Evolutionary conservation across 371 early-diverging fungal genomes (phyloP).

Genomic region (Nematocida displodere): DNA sequence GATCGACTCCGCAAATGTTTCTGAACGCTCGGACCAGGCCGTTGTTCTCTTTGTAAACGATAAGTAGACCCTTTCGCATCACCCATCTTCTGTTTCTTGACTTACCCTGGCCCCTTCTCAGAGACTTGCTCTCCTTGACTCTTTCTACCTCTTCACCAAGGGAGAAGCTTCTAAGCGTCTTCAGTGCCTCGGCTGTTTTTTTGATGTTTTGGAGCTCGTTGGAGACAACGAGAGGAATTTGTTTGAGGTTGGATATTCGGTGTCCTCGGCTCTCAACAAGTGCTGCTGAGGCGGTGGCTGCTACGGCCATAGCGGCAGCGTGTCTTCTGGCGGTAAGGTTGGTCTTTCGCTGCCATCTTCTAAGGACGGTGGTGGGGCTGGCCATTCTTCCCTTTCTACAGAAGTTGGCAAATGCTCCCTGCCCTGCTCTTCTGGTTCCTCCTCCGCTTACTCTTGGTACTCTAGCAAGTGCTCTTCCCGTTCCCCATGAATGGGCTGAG

Average conservation of each 20-base stretch:
- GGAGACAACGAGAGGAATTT: constrained; percentile 85
- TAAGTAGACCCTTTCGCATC: constrained; percentile 91
- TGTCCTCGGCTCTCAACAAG: constrained; percentile 97
- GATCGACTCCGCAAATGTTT: constrained; percentile 97
- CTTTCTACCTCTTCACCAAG: constrained; percentile 89
- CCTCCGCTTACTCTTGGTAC: constrained; percentile 96
- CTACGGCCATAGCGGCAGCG: constrained; percentile 92
- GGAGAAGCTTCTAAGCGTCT: constrained; percentile 79
- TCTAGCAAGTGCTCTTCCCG: constrained; percentile 95
- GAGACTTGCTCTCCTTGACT: constrained; percentile 86
- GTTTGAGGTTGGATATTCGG: constrained; percentile 81
- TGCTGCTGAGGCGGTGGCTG: constrained; percentile 87
- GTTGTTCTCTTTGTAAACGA: constrained; percentile 80
- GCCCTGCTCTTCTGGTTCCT: constrained; percentile 98
- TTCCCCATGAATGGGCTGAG: constrained; percentile 99
- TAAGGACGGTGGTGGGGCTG: constrained; percentile 96
- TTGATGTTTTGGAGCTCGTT: constrained; percentile 72
- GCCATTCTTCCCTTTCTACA: constrained; percentile 99
- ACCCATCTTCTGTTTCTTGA: constrained; percentile 94
- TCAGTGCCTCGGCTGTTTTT: constrained; percentile 92
- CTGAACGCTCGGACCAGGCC: constrained; percentile 91
- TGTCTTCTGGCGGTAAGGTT: constrained; percentile 92
- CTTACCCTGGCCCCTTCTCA: constrained; percentile 97
- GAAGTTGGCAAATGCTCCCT: constrained; percentile 99
- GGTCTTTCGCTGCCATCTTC: constrained; percentile 98